Evolutionary conservation across 2,329 filamentous ascomycete genomes (phyloP).

Genomic region (Rutstroemia sp.): DNA sequence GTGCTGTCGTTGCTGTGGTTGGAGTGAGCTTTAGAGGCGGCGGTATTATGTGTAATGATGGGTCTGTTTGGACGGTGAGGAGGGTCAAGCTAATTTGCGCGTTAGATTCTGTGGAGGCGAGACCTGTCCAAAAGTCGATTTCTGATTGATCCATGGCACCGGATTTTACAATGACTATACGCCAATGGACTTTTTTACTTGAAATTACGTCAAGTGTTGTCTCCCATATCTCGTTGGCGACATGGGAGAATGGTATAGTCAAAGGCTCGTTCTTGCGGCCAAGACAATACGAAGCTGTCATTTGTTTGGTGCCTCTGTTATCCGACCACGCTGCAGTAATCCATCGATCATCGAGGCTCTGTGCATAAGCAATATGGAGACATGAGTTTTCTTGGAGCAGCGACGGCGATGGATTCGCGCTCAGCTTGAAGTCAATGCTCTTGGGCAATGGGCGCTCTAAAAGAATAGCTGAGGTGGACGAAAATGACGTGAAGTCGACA

Average conservation of each 20-base stretch:
- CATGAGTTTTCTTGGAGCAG: slow-evolving; percentile 72
- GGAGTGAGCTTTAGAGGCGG: slow-evolving; percentile 40
- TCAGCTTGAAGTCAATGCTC: slow-evolving; percentile 68
- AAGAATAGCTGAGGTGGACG: slow-evolving; percentile 63
- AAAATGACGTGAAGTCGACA: slow-evolving; percentile 46
- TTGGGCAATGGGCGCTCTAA: slow-evolving; percentile 65
- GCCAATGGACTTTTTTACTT: slow-evolving; percentile 65
- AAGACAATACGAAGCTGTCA: slow-evolving; percentile 66
- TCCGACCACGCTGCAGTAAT: slow-evolving; percentile 76
- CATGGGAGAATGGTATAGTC: slow-evolving; percentile 48
- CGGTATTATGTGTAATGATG: slow-evolving; percentile 56
- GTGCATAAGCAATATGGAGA: slow-evolving; percentile 72
- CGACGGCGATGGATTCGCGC: slow-evolving; percentile 59
- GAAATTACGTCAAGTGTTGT: slow-evolving; percentile 69
- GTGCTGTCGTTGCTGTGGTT: slow-evolving; percentile 35
- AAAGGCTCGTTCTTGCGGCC: slow-evolving; percentile 48
- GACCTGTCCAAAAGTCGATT: slow-evolving; percentile 49
- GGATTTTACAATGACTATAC: slow-evolving; percentile 66
- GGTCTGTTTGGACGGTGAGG: slow-evolving; percentile 57
- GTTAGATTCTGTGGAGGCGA: slow-evolving; percentile 45
- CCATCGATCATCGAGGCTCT: slow-evolving; percentile 71
- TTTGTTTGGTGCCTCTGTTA: slow-evolving; percentile 65
- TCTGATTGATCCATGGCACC: slow-evolving; percentile 62
- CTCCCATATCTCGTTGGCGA: slow-evolving; percentile 72
- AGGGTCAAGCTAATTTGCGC: slow-evolving; percentile 48